Conservation (phyloP, 116 monocot genomes). For the Posidonia oceanica region DNA sequence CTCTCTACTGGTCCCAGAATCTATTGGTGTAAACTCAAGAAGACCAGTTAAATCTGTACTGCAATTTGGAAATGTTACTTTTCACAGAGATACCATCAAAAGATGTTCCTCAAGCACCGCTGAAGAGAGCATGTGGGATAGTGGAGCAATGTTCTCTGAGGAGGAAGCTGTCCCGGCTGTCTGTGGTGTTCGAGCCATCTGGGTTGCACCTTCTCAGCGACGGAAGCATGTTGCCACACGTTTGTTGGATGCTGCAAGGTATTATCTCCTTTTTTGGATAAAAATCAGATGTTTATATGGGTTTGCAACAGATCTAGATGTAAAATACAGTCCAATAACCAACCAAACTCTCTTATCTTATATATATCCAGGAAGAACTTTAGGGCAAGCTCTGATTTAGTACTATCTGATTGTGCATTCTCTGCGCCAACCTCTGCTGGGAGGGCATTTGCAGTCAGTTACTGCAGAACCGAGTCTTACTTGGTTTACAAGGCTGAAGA, state of each 20-base stretch:
- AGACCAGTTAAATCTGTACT: slow-evolving; percentile 19
- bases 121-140: slow-evolving; percentile 14
- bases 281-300: too few relatives aligned
- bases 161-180: slow-evolving; percentile 39
- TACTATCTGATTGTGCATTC: slow-evolving; percentile 42
- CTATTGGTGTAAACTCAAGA: neutral
- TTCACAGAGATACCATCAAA: slow-evolving; percentile 45
- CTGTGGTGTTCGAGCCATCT: slow-evolving; percentile 67
- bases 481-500: slow-evolving; percentile 31
- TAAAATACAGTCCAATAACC: neutral
- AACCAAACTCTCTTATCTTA: neutral
- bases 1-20: neutral
- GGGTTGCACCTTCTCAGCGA: slow-evolving; percentile 62
- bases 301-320: too few relatives aligned
- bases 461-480: slow-evolving; percentile 33
- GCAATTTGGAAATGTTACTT: slow-evolving; percentile 55
- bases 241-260: slow-evolving; percentile 70
- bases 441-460: slow-evolving; percentile 41
- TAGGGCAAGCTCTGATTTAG: slow-evolving; percentile 15
- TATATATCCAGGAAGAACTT: slow-evolving; percentile 41
- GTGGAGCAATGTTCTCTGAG: slow-evolving; percentile 60
- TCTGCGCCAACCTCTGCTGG: slow-evolving; percentile 79
- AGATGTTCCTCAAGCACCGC: slow-evolving; percentile 5
- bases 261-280: neutral
- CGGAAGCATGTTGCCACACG: slow-evolving; percentile 46